phyloP scores from a whole-genome alignment of 805 yeast species.

The Kodamaea jinghongensis region DNA sequence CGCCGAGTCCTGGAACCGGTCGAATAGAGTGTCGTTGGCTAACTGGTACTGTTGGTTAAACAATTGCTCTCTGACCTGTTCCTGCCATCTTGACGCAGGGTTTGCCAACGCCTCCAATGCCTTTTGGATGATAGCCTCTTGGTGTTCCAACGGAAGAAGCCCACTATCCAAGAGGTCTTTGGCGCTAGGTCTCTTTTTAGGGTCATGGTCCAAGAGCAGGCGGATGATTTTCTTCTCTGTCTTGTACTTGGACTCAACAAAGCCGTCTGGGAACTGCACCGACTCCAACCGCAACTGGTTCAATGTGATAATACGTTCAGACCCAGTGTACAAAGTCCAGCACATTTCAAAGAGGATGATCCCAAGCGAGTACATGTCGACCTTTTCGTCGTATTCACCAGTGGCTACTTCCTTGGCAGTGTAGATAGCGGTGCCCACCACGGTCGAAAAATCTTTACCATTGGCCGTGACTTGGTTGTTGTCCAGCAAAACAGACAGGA shows the following conservation, averaged over 20 bases:
- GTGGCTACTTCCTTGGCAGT: constrained; percentile 85
- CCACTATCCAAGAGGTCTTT: constrained; percentile 73
- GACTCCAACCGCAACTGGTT: constrained; percentile 56
- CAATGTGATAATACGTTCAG: constrained; percentile 85
- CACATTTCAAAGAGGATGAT: constrained; percentile 95
- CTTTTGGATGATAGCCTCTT: constrained; percentile 85
- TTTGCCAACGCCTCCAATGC: constrained; percentile 83
- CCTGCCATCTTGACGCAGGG: constrained; percentile 92
- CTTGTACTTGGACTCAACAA: constrained; percentile 50
- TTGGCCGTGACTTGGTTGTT: constrained; percentile 38
- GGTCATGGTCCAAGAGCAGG: constrained; percentile 73
- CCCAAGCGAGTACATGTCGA: constrained; percentile 94
- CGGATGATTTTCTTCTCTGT: constrained; percentile 68
- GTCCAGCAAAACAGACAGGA: constrained; percentile 33
- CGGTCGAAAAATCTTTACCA: constrained; percentile 79
- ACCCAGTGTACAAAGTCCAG: constrained; percentile 77
- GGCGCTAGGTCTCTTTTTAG: constrained; percentile 78
- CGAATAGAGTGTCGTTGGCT: constrained; percentile 84
- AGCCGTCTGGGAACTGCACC: constrained; percentile 70
- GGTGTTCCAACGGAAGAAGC: constrained; percentile 80
- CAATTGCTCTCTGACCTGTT: constrained; percentile 81
- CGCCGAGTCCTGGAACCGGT: constrained; percentile 37
- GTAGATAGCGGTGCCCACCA: constrained; percentile 90
- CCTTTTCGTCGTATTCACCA: constrained; percentile 87
- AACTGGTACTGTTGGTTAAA: constrained; percentile 82